Base-by-base conservation (phyloP, 2,329 filamentous ascomycete species). In the Talaromyces sp. region DNA sequence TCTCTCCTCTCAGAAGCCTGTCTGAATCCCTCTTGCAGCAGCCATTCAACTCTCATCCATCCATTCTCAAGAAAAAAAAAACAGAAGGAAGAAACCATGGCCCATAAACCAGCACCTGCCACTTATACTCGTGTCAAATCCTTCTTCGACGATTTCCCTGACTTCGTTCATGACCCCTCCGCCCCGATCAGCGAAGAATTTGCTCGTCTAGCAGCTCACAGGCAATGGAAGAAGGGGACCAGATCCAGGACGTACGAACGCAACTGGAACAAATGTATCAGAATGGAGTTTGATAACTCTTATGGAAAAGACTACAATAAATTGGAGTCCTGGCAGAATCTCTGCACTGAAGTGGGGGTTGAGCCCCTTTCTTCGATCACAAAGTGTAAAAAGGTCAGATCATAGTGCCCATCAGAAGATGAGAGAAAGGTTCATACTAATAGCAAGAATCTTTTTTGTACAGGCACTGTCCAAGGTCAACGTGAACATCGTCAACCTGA, bases 401-500 rank as follows among this genome's bases (percentile, higher is more conserved):
- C 19, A n/a, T 13, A 21, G 19, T 13, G 2, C 28, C 45, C 17
- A 9, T 19, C 7, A 11, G 25, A 21, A n/a, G 10, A 4, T 21
- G n/a, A n/a, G n/a, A n/a, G 9, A 11, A 31, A 35, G 25, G 2
- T 19, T 43, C 11, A 5, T 40, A 50, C 6, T 37, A 37, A 36
- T 10, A 31, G 6, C 6, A 35, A 22, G 0, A 21, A 2, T 10
- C 8, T 46, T 6, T 8, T 1, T 36, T 15, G 21, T 9, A 11
- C 50, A 71, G 67, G 63, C 62, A 5, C 51, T 72, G 4, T 56
- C 55, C 1, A 53, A 28, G 2, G 56, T 70, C 1, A 45, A 69
- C 35, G 65, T 72, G 28, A 72, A 71, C 52, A 59, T 70, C 8
- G 60, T 72, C 8, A 69, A 73, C 53, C 21, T 72, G 2, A 51